phyloP scores from a whole-genome alignment of 768 basidiomycete species.

The Hygrocybe punicea region DNA sequence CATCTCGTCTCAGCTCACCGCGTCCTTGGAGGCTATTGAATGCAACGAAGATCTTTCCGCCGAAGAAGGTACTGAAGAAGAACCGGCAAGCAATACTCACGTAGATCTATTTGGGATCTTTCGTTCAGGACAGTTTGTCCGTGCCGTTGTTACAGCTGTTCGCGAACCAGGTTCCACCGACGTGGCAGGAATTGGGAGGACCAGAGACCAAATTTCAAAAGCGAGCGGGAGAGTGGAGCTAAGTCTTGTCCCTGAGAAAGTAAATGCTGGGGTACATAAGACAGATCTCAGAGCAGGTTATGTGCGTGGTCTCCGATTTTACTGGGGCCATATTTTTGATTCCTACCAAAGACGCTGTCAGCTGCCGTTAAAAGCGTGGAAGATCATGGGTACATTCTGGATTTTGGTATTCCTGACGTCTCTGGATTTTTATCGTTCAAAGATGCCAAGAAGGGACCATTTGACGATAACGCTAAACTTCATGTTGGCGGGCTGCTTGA shows the following conservation, averaged over 20 bases:
- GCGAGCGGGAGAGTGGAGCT: constrained; percentile 80
- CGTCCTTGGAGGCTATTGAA: constrained; percentile 61
- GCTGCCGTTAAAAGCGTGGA: constrained; percentile 81
- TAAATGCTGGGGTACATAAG: constrained; percentile 78
- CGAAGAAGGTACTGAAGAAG: constrained; percentile 49
- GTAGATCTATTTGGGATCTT: constrained; percentile 74
- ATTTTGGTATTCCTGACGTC: constrained; percentile 73
- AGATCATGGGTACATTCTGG: constrained; percentile 91
- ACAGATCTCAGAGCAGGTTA: constrained; percentile 72
- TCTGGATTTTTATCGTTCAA: constrained; percentile 84
- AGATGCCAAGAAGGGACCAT: constrained; percentile 48
- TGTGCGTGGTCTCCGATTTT: constrained; percentile 46
- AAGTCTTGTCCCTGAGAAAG: constrained; percentile 75
- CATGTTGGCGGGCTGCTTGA: constrained; percentile 66
- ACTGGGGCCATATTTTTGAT: not conserved
- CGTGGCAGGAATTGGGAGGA: constrained; percentile 52
- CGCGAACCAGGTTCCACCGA: constrained; percentile 67
- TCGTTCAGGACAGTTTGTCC: constrained; percentile 79
- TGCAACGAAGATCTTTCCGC: constrained; percentile 46
- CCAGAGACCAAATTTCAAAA: constrained; percentile 63
- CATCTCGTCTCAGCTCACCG: constrained; percentile 76
- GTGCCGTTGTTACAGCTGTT: constrained; percentile 67
- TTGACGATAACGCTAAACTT: constrained; percentile 36
- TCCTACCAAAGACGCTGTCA: constrained; percentile 56
- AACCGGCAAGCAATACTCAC: constrained; percentile 29